Evolutionary conservation across 2,329 filamentous ascomycete genomes (phyloP).

Genomic region (Trichophyton verrucosum): DNA sequence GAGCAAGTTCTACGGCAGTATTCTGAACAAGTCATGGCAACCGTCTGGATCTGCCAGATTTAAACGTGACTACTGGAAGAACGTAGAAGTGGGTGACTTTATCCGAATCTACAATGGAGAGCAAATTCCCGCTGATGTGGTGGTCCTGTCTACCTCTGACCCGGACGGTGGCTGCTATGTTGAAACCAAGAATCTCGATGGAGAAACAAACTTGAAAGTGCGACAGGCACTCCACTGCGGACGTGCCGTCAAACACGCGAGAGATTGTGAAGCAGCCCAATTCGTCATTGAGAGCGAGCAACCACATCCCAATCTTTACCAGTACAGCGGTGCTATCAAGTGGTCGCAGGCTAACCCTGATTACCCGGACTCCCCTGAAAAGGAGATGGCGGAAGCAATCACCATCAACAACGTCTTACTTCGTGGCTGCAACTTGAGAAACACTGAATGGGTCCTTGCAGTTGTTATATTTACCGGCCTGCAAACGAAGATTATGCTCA

Average conservation of each 20-base stretch:
- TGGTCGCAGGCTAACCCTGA: constrained; percentile 66
- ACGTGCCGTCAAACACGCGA: constrained; percentile 68
- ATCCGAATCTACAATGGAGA: constrained; percentile 94
- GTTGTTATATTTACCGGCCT: constrained; percentile 89
- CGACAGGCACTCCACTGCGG: constrained; percentile 81
- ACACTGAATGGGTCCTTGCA: constrained; percentile 91
- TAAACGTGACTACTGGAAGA: constrained; percentile 92
- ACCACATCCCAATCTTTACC: constrained; percentile 86
- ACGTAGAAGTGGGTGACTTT: constrained; percentile 86
- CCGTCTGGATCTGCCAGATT: constrained; percentile 65
- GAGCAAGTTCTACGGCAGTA: constrained; percentile 40
- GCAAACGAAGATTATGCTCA: constrained; percentile 99
- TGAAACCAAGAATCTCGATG: constrained; percentile 95
- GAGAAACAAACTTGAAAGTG: constrained; percentile 94
- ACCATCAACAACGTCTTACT: constrained; percentile 91
- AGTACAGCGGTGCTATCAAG: constrained; percentile 78
- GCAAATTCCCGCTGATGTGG: constrained; percentile 83
- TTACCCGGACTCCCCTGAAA: constrained; percentile 48
- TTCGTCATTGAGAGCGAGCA: constrained; percentile 84
- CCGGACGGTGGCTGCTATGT: constrained; percentile 91
- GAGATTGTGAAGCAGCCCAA: constrained; percentile 79
- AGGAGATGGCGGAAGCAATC: constrained; percentile 81
- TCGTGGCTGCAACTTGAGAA: constrained; percentile 82
- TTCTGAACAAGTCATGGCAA: constrained; percentile 61
- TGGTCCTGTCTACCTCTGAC: constrained; percentile 87